Conservation (phyloP, 192 early-diverging fungal genomes). For the Linnemannia elongata region DNA sequence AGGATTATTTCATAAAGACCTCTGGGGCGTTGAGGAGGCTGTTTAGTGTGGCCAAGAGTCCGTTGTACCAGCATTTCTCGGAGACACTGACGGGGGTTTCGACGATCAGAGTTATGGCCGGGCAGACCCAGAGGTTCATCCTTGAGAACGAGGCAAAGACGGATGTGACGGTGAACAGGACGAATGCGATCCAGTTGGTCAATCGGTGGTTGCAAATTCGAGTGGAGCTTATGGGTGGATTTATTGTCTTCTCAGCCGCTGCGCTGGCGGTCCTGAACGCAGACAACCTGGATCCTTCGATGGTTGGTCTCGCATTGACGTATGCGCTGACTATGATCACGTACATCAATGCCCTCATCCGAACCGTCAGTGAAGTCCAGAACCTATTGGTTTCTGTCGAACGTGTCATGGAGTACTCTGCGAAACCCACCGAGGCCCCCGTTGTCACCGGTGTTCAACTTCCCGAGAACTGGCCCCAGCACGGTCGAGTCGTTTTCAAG, state of each 20-base stretch:
- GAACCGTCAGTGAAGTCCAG: slow-evolving; percentile 77
- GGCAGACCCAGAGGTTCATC: slow-evolving; percentile 68
- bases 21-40: slow-evolving; percentile 88
- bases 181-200: slow-evolving; percentile 48
- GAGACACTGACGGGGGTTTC: slow-evolving; percentile 81
- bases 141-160: slow-evolving; percentile 50
- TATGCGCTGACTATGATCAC: slow-evolving; percentile 74
- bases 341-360: slow-evolving; percentile 68
- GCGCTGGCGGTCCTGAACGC: slow-evolving; percentile 78
- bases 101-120: slow-evolving; percentile 84
- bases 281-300: slow-evolving; percentile 71
- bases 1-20: slow-evolving; percentile 77
- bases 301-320: slow-evolving; percentile 73
- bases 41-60: slow-evolving; percentile 68
- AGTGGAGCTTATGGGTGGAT: slow-evolving; percentile 63
- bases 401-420: slow-evolving; percentile 85
- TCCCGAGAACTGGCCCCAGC: slow-evolving; percentile 79
- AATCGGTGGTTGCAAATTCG: slow-evolving; percentile 80
- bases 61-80: slow-evolving; percentile 82
- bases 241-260: slow-evolving; percentile 83
- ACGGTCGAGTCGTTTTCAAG: slow-evolving; percentile 81
- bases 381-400: slow-evolving; percentile 88
- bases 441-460: slow-evolving; percentile 68
- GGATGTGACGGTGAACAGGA: slow-evolving; percentile 3
- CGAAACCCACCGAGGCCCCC: slow-evolving; percentile 86